Percentiles rank a stretch among this genome's conserved stretches.
These are phyloP conservation scores for Tylopilus vinaceipallidus DNA, from an alignment of 768 basidiomycete genomes.

Conservation along the genomic window DNA sequence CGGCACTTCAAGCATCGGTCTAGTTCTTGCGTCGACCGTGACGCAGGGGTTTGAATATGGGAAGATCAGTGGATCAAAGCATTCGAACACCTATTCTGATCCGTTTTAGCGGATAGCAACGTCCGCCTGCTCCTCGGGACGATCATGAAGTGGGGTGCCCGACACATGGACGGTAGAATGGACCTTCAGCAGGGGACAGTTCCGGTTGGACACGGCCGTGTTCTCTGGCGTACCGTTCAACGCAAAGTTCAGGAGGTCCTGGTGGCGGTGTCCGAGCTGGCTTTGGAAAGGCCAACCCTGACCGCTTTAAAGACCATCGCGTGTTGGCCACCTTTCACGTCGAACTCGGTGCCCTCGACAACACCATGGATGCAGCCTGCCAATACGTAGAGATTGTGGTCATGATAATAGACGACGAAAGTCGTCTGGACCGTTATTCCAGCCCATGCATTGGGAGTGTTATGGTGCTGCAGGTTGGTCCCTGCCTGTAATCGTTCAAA, in stretches of 20 bases:
- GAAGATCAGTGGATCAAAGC: slow-evolving; percentile 12
- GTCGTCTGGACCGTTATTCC: slow-evolving; percentile 11
- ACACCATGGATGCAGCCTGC: slow-evolving; percentile 21
- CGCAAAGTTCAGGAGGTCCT: slow-evolving; percentile 2
- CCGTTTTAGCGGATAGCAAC: neutral
- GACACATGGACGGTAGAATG: slow-evolving; percentile 4
- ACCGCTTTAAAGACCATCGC: slow-evolving; percentile 9
- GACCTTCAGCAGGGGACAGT: slow-evolving; percentile 8
- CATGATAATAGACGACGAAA: slow-evolving; percentile 10
- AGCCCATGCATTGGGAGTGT: slow-evolving; percentile 21
- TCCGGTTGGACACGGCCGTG: slow-evolving; percentile 12
- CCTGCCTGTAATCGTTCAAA: neutral
- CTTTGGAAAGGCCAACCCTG: slow-evolving; percentile 13
- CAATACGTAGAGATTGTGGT: slow-evolving; percentile 6
- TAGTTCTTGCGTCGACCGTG: neutral
- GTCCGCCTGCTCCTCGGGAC: slow-evolving; percentile 14
- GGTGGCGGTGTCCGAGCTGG: slow-evolving; percentile 8
- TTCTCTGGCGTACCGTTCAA: neutral
- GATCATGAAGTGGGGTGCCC: slow-evolving; percentile 5
- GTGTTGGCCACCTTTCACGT: neutral
- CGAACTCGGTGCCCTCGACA: slow-evolving; percentile 13
- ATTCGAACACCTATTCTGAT: slow-evolving; percentile 16
- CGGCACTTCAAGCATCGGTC: slow-evolving; percentile 7
- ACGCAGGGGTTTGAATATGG: slow-evolving; percentile 6
- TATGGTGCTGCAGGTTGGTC: slow-evolving; percentile 5